Evolutionary conservation across 768 basidiomycete species (phyloP).

Genomic region (Leucogyrophana mollusca): DNA sequence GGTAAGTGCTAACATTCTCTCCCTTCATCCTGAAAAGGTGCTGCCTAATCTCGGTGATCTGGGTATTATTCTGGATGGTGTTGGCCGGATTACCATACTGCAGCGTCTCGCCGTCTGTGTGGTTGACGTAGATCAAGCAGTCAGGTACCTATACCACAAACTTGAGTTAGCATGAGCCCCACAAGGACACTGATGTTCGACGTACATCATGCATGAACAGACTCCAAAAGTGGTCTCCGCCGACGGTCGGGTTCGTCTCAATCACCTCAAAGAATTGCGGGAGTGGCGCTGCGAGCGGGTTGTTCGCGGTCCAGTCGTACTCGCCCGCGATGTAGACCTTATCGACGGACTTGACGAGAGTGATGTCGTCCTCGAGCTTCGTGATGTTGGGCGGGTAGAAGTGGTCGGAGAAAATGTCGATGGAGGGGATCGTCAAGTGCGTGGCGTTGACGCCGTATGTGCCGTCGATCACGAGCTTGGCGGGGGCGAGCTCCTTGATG

Average conservation of each 20-base stretch:
- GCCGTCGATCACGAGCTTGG: conserved; percentile 18
- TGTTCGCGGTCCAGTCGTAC: conserved; percentile 21
- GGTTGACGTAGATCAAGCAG: conserved; percentile 8
- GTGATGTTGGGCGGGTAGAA: conserved; percentile 15
- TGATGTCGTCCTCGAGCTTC: conserved; percentile 12
- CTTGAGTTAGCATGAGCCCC: too few species aligned
- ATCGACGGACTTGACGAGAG: conserved; percentile 8
- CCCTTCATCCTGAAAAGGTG: conserved; percentile 8
- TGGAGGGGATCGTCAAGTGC: neutral
- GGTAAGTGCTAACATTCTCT: conserved; percentile 1
- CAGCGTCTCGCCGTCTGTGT: conserved; percentile 3
- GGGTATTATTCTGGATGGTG: conserved; percentile 1
- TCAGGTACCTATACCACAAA: conserved; percentile 7
- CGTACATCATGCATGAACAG: conserved; percentile 24
- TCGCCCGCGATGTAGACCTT: conserved; percentile 25
- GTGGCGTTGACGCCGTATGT: neutral
- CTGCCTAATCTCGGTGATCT: conserved; percentile 3
- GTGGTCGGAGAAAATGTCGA: conserved; percentile 10
- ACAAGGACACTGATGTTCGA: neutral
- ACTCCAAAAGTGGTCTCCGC: conserved; percentile 25
- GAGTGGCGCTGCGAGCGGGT: conserved; percentile 13
- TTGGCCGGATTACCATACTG: conserved; percentile 6
- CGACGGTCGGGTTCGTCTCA: conserved; percentile 7
- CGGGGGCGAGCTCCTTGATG: conserved; percentile 25
- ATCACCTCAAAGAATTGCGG: conserved; percentile 10